These are phyloP conservation scores for Paraglomus occultum DNA, from an alignment of 192 early-diverging fungal species.

Conservation along the genomic window DNA sequence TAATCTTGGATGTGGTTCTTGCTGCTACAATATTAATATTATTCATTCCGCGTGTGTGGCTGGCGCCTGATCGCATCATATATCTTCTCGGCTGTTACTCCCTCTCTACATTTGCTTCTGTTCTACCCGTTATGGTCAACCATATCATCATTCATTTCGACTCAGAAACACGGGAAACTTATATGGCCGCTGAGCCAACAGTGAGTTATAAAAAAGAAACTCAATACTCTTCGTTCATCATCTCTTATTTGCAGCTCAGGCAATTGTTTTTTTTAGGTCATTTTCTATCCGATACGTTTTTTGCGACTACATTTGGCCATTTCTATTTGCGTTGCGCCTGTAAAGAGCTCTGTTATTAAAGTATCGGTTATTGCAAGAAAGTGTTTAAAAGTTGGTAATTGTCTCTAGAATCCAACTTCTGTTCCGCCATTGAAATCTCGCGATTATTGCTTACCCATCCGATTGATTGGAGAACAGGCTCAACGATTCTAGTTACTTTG, in stretches of 20 bases:
- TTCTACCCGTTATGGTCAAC: conserved; percentile 51
- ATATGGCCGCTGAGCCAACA: conserved; percentile 55
- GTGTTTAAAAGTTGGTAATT: conserved; percentile 47
- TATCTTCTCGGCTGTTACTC: conserved; percentile 50
- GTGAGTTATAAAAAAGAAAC: conserved; percentile 13
- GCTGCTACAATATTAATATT: conserved; percentile 51
- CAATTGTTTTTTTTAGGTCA: conserved; percentile 34
- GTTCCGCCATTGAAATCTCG: too few relatives aligned
- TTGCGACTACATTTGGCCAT: conserved; percentile 63
- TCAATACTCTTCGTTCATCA: not conserved
- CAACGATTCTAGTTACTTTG: conserved; percentile 66
- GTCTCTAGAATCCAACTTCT: not conserved
- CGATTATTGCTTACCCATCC: not conserved
- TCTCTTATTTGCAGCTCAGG: conserved; percentile 12
- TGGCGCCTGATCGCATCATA: conserved; percentile 54
- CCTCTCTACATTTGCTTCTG: conserved; percentile 55
- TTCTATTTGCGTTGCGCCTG: conserved; percentile 56
- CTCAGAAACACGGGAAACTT: conserved; percentile 43
- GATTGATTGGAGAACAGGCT: conserved; percentile 21
- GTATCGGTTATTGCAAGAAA: conserved; percentile 62
- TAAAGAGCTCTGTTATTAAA: conserved; percentile 59
- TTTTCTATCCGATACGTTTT: conserved; percentile 64
- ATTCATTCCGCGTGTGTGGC: conserved; percentile 58
- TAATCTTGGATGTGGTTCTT: conserved; percentile 44
- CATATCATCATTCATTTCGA: conserved; percentile 41